Evolutionary conservation across 2,329 filamentous ascomycete species (phyloP), one percentile per base, ranked within the genome.

Genomic region (Fusarium coicis): DNA sequence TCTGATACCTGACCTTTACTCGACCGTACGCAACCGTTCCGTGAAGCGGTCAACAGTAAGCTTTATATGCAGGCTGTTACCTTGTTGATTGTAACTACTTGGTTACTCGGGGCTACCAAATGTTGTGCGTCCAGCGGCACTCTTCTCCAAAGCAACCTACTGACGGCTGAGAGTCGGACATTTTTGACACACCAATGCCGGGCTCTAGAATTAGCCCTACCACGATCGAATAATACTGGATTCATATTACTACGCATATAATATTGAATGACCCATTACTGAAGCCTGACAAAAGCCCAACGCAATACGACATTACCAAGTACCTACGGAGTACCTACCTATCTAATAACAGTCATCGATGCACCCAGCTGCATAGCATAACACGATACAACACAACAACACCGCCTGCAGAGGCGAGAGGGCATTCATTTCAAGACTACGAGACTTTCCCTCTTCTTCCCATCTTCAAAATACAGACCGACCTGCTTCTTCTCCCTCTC

Each of bases 71-170:
- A 46, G 47, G 62, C 63, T 61, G 42, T 63, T 63, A 54, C 63
- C 71, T 70, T 67, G 68, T 63, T 66, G 56, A 71, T 73, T 74
- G 66, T 66, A 72, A 77, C 62, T 53, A 30, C 43, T 32, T 18
- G 28, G 46, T 50, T 63, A 66, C 47, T 69, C 53, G 68, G 71
- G 37, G 68, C 68, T 65, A 74, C 68, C 68, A 60, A 72, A 49
- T 60, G 56, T 61, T 72, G 71, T 68, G 71, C 40, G 53, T 57
- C 59, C 39, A 56, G 62, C 55, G 70, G 36, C 46, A 53, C 63
- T 72, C 71, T 57, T 64, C 55, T 63, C 50, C 52, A 18, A 37
- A 42, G 32, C 40, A 37, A 32, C 62, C 44, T 46, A 28, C 44
- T 52, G 58, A 56, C 58, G 71, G 58, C 52, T 64, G 62, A 58